Evolutionary conservation across 2,329 filamentous ascomycete genomes (phyloP), one percentile per base, ranked within the genome.

Genomic region (Cladobotryum protrusum): DNA sequence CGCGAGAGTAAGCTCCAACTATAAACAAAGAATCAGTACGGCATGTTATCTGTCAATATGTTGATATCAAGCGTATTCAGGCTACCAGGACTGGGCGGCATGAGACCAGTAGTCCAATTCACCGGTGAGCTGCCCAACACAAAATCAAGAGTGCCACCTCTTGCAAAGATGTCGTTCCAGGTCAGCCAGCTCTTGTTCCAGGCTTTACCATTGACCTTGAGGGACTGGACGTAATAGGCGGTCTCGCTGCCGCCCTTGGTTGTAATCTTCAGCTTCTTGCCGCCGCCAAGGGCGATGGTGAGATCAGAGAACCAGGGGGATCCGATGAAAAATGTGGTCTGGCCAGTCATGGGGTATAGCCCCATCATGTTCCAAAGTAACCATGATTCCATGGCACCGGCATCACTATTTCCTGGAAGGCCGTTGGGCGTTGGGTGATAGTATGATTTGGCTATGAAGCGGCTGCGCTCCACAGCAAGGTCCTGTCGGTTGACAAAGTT

Each of bases 381-480:
- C 79, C 82, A 86, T 7, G 77, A 81, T 61, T 88, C 82, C 83
- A 88, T 87, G 13, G 85, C 82, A 6, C 85, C 85, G 2, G 82
- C 83, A 62, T 88, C 85, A 41, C 77, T 82, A 63, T 88, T 87
- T 0, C 85, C 85, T 0, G 85, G 85, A 1, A 88, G 70, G 0
- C 85, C 85, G 7, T 59, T 60, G 0, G 72, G 69, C 0, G 75
- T 76, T 1, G 76, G 70, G 44, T 69, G 71, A 65, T 86, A 87
- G 66, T 79, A 81, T 13, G 69, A 65, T 55, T 81, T 78, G 29
- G 82, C 82, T 42, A 84, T 71, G 48, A 68, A 69, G 45, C 85
- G 78, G 41, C 78, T 79, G 53, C 77, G 74, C 49, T 74, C 61
- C 15, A 87, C 82, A 3, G 75, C 76, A 29, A 81, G 74, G 57